A percentile compares a stretch with the other conserved stretches of the same genome.
phyloP scores from a whole-genome alignment of 2,329 filamentous ascomycete species.

The Trichoderma hamatum region DNA sequence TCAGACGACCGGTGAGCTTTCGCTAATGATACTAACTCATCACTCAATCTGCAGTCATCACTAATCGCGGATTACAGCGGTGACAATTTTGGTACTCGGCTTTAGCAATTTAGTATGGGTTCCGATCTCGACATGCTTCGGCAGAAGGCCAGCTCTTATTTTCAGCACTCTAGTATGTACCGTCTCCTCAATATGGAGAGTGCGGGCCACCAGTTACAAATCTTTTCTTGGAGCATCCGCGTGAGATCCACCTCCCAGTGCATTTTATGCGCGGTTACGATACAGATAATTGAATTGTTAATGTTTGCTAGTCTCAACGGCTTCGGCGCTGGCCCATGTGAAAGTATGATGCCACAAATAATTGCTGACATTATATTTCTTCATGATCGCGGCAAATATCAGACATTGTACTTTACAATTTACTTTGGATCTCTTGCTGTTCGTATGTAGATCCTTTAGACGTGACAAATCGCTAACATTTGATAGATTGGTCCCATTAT shows the following conservation, averaged over 20 bases:
- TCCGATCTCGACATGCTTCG: slow-evolving; percentile 15
- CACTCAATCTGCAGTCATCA: not conserved
- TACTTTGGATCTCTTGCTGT: slow-evolving; percentile 19
- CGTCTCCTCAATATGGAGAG: slow-evolving; percentile 20
- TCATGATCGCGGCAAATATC: slow-evolving; percentile 18
- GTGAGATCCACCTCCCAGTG: not conserved
- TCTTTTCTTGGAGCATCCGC: slow-evolving; percentile 18
- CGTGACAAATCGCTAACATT: not conserved
- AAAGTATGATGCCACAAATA: slow-evolving; percentile 24
- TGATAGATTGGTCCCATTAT: slow-evolving; percentile 15
- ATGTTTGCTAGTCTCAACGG: slow-evolving; percentile 6
- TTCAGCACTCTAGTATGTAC: slow-evolving; percentile 15
- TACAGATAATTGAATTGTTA: not conserved
- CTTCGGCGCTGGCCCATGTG: slow-evolving; percentile 11
- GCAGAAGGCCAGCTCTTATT: slow-evolving; percentile 12
- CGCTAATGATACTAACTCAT: no score
- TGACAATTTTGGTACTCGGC: slow-evolving; percentile 2
- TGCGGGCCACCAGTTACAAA: slow-evolving; percentile 14
- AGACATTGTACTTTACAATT: slow-evolving; percentile 16
- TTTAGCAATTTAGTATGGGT: slow-evolving; percentile 21
- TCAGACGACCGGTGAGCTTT: slow-evolving; percentile 4
- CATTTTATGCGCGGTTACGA: not conserved
- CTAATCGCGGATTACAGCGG: not conserved
- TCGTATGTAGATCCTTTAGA: not conserved
- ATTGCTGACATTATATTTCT: slow-evolving; percentile 20